Evolutionary conservation across 805 yeast genomes (phyloP), one percentile per base, ranked within the genome.

Genomic region (Zygosaccharomyces bailii): DNA sequence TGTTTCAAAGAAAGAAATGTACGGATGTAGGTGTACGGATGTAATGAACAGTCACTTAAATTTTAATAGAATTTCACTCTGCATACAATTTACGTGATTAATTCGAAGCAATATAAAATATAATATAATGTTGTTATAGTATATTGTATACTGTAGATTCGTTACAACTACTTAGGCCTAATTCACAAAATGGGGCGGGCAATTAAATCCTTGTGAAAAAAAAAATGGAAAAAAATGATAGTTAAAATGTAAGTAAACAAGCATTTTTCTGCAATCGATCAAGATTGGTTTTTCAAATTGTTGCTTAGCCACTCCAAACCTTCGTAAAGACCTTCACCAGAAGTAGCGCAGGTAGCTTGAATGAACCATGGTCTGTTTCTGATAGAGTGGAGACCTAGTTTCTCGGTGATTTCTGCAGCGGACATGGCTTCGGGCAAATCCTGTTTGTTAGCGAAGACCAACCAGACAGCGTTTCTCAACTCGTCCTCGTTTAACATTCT

Each of bases 331-430:
- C 98, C 98, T 70, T 90, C 97, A 76, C 98, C 99, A 52, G 98
- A 86, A 57, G 97, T 91, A 59, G 99, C 99, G 76, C 98, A 90
- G 54, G 98, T 87, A 58, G 99, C 88, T 76, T 91, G 97, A 69
- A 93, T 91, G 76, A 86, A 91, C 99, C 99, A 93, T 65, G 96
- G 96, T 75, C 98, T 87, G 77, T 90, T 96, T 78, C 96, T 86
- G 70, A 93, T 84, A 45, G 96, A 87, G 71, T 90, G 96, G 67
- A 91, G 84, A 55, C 96, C 97, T 65, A 91, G 80, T 73, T 88
- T 89, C 74, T 89, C 96, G 60, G 97, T 89, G 71, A 91, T 86
- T 77, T 91, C 98, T 56, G 96, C 96, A 57, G 98, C 96, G 69
- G 86, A 86, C 97, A 91, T 90, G 61, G 98, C 97, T 67, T 90